Evolutionary conservation across 169 alveolate species (phyloP), one percentile per base, ranked within the genome.

Genomic region (Cryptosporidium baileyi): DNA sequence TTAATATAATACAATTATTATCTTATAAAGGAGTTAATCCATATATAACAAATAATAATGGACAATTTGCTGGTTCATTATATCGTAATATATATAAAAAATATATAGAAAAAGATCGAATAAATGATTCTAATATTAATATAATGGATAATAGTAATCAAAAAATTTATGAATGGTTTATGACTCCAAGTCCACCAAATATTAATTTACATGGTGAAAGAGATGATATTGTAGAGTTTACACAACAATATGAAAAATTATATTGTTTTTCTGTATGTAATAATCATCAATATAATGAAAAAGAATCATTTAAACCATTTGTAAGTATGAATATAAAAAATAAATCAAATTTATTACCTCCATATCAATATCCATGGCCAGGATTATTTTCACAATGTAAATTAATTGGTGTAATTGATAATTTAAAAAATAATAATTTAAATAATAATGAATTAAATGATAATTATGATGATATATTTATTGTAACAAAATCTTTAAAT

Each of bases 301-400:
- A 34, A 17, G 57, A 32, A 1, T 52, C 34, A 7, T 5, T 6
- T 5, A 24, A 47, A n/a, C 43, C 65, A 28, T 74, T 17, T 38
- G 34, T 54, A 7, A 74, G 54, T 22, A 34, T 74, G 59, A 26
- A 74, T 57, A 38, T 57, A 0, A 60, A 74, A 19, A 74, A 57
- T 7, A 74, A 74, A 13, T 74, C 85, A 4, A 74, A 74, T 36
- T 28, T 74, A 17, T 45, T 74, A 32, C 85, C 85, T 36, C 85
- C 85, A 24, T 74, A 54, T 30, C 85, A 74, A 60, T 74, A 74
- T 28, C 85, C 85, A 15, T 74, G 85, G 85, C 85, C 85, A 3
- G 65, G 85, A n/a, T 47, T 74, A 6, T 34, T 74, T 19, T 74
- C 85, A 1, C 60, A 74, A 19, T 74, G 85, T 26, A 67, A 74